phyloP scores from a whole-genome alignment of 1,284 basidiomycete species.

The Earliella scabrosa region DNA sequence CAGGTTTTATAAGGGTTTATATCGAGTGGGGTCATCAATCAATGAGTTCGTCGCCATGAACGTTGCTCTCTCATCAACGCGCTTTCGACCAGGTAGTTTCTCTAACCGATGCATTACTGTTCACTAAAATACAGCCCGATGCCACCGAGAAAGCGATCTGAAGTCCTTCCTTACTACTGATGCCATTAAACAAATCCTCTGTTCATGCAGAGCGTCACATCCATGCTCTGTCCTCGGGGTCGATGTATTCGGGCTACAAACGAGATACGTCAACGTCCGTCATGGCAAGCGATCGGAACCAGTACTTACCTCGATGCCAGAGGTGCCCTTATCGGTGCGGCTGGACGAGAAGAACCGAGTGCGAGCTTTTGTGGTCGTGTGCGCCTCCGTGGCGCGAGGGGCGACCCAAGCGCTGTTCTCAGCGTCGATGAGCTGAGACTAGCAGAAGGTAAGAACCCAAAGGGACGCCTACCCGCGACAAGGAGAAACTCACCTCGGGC shows the following conservation, averaged over 20 bases:
- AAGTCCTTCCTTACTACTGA: no score
- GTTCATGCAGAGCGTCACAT: no score
- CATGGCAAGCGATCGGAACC: background rate
- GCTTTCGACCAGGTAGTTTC: no score
- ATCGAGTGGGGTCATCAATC: no score
- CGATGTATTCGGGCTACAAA: slow-evolving; percentile 31
- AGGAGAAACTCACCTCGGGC: slow-evolving; percentile 9
- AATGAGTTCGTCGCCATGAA: no score
- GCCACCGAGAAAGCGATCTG: no score
- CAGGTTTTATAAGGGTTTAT: no score
- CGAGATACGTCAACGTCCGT: background rate
- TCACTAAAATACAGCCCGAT: no score
- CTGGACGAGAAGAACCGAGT: slow-evolving; percentile 12
- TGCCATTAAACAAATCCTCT: no score
- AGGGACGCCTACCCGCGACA: background rate
- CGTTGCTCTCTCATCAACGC: no score
- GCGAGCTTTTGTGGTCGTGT: slow-evolving; percentile 11
- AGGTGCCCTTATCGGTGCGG: slow-evolving; percentile 2
- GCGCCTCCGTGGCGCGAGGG: background rate
- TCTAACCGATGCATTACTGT: no score
- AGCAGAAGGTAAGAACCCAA: background rate
- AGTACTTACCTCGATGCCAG: slow-evolving; percentile 20
- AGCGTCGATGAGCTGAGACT: slow-evolving; percentile 42
- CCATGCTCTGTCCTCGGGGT: slow-evolving; percentile 36
- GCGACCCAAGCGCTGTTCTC: slow-evolving; percentile 37